Evolutionary conservation across 495 filamentous ascomycete species (phyloP), one percentile per base, ranked within the genome.

Genomic region (Penicillium chermesinum): DNA sequence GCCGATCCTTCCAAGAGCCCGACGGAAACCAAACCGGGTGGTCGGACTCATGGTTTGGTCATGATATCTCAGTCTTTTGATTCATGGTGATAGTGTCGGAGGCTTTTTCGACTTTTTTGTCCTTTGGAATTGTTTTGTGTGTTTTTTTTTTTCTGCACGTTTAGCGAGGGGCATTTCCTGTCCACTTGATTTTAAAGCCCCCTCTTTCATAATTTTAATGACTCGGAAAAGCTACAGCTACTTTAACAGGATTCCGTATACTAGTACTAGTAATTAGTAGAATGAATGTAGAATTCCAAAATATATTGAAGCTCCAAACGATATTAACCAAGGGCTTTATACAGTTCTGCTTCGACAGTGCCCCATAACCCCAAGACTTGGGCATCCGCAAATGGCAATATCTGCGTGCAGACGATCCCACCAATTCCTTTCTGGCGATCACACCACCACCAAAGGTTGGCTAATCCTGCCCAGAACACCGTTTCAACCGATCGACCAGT

Each of bases 391-490:
- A 79, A 83, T 7, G 81, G 82, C 48, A 84, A 46, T 25, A 84
- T 75, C 67, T 85, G 82, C 18, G 64, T 64, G 18, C 65, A 74
- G 22, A 83, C 62, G 14, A 84, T 74, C 7, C 79, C 80, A 7
- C 66, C 81, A 43, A 85, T 65, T 3, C 81, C 81, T 41, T 70
- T 75, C 54, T 78, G 76, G 3, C 75, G 64, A 63, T 84, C 82
- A 33, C 61, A 66, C 75, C 75, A 84, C 81, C 81, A 85, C 52
- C 71, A 84, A 36, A 77, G 40, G 60, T 85, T 83, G 20, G 78
- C 56, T 42, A 85, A 46, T 0, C 83, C 83, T n/a, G 75, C 72
- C 81, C 81, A 84, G 44, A 59, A 70, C 0, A 48, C 79, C 4
- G 78, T 78, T 20, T 65, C 62, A 3, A 41, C 50, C 1, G 70